Evolutionary conservation across 768 basidiomycete species (phyloP), one percentile per base, ranked within the genome.

Genomic region (Ramaria sp.): DNA sequence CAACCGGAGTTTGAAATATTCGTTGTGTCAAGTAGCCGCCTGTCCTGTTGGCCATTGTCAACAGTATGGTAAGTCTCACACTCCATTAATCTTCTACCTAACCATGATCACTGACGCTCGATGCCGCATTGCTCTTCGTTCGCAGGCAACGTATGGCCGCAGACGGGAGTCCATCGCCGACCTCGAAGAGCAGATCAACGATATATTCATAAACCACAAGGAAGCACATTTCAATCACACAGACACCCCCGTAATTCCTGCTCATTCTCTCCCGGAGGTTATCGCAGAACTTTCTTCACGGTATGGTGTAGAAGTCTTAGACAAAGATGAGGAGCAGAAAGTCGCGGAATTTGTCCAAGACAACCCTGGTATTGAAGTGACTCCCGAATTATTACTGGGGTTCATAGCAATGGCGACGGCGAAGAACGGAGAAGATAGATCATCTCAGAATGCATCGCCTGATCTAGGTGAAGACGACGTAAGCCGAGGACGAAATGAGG

Each of bases 151-250:
- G 30, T 67, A 69, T 57, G 83, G 82, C 53, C 75, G 86, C 57
- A 78, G 76, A 68, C 76, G 83, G 64, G 78, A 86, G 64, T 86
- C 84, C 39, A 73, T 87, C 43, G 75, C 73, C 51, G 81, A 83
- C 68, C 82, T 89, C 56, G 80, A 88, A 64, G 73, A 76, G 59
- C 77, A 82, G 62, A 78, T 89, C 30, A 66, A 79, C 64, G 73
- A 74, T 52, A 78, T 90, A 58, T 88, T 90, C 64, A 69, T 72
- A 54, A 71, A 77, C 32, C 85, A 89, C 62, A 78, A 82, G 10
- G 69, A 78, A 44, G 77, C 78, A 37, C 74, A 78, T 63, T 62
- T 70, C 51, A 81, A 82, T 63, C 76, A 80, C 20, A 68, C 73
- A 18, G 78, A 78, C 50, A 78, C 81, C 54, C 77, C 82, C 32